phyloP scores from a whole-genome alignment of 768 basidiomycete genomes.

The Leccinum disarticulatum region DNA sequence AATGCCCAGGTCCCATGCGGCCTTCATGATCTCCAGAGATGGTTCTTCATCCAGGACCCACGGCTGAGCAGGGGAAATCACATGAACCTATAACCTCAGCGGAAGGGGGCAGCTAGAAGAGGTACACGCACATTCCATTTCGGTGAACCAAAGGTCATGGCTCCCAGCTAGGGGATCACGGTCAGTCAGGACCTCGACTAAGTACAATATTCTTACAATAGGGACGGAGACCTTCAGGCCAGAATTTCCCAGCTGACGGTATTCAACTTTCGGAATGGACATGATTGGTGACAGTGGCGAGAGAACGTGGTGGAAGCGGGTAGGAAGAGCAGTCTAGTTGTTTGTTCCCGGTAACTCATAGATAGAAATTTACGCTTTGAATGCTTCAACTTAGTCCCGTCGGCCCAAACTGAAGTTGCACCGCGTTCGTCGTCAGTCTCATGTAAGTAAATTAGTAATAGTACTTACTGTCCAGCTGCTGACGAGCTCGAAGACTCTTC shows the following conservation, averaged over 20 bases:
- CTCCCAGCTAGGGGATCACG: constrained; percentile 21
- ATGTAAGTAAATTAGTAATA: too few relatives aligned
- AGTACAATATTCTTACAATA: constrained; percentile 19
- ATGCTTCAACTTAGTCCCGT: too few relatives aligned
- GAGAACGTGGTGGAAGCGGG: background rate
- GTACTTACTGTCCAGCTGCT: too few relatives aligned
- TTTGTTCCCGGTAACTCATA: too few relatives aligned
- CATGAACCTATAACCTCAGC: background rate
- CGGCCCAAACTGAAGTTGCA: too few relatives aligned
- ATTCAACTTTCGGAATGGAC: constrained; percentile 19
- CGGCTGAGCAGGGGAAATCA: constrained; percentile 6
- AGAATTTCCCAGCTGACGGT: constrained; percentile 29
- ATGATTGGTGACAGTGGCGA: background rate
- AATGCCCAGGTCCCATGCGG: constrained; percentile 38
- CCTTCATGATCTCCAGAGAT: constrained; percentile 34
- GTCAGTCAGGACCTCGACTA: background rate
- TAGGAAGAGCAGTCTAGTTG: too few relatives aligned
- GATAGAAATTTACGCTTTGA: too few relatives aligned
- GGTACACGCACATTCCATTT: constrained; percentile 27
- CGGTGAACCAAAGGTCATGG: constrained; percentile 27
- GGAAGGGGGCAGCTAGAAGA: background rate
- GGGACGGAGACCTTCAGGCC: constrained; percentile 36
- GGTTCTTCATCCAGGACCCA: constrained; percentile 30
- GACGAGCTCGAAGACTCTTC: too few relatives aligned
- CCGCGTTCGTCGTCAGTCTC: too few relatives aligned